Base-by-base conservation (phyloP, 306 rosid genomes). In the Acacia confusa region DNA sequence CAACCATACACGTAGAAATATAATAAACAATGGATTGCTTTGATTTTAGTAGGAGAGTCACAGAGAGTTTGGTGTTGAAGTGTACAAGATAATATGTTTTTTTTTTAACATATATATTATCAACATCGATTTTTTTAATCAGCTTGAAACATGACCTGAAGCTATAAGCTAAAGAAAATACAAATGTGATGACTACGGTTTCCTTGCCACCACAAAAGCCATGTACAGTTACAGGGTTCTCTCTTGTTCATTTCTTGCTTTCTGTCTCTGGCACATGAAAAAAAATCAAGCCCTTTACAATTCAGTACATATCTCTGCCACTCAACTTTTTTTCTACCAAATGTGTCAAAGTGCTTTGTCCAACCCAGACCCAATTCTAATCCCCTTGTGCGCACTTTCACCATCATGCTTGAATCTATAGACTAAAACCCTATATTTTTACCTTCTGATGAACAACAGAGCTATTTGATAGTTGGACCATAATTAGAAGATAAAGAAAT, bases 321-420 rank as follows among this genome's bases (percentile, higher is more conserved):
- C 50, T 45, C 19, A 14, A 14, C 3, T 36, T 36, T 36, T 36
- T 5, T 36, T 1, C 40, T 36, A 7, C 40, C 40, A 36, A 6
- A 6, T 36, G 32, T 44, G 76, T 76, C 14, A 41, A 71, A 52
- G 40, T 36, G 40, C 40, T 36, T 36, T 7, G 6, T 36, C 40
- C 40, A 36, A 36, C 40, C 40, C 40, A 36, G 40, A 36, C 40
- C 40, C 40, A 36, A 36, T 36, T 36, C 40, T 36, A 36, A 36
- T 36, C 6, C 57, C 34, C 55, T 77, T 48, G 25, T 80, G 74
- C 53, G 36, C 74, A 84, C 82, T 75, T 32, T 30, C 68, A 77
- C 74, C 68, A 79, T 14, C 52, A 47, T 73, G 20, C 27, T 36
- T 34, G 20, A n/a, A 40, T 36, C 70, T 65, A 65, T 1, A 50